Evolutionary conservation across 2,329 filamentous ascomycete species (phyloP), one percentile per base, ranked within the genome.

Genomic region (Botrytis fragariae): DNA sequence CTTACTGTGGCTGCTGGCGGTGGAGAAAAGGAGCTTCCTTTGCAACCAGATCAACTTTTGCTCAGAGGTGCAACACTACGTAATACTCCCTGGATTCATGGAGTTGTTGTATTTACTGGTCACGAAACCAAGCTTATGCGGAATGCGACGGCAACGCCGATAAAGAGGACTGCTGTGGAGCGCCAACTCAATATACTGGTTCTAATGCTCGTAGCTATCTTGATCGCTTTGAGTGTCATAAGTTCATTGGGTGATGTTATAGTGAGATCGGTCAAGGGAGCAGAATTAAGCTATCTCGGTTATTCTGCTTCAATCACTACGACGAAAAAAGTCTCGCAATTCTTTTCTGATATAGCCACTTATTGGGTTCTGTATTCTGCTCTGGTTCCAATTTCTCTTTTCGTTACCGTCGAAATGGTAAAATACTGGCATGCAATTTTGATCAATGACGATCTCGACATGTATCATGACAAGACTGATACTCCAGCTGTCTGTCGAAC

Each of bases 51-150:
- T 81, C 96, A 99, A 82, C 88, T 99, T 59, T 86, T 99, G 29
- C 88, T 99, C 48, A 91, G 96, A 85, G 96, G 96, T 76, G 96
- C 96, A 35, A 98, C 95, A 1, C 86, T 99, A 73, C 90, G 96
- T 78, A 99, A 99, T 80, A 99, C 96, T 1, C 95, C 95, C 44
- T 99, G 96, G 95, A 90, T 98, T 67, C 94, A 99, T 81, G 96
- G 95, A 57, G 89, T 97, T 29, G 96, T 99, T 72, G 95, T 99
- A 25, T 99, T 98, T 80, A 97, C 94, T 4, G 96, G 96, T 69
- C 96, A 99, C 83, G 96, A 99, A 84, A 98, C 96, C 10, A 99
- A 99, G 84, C 88, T 99, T 76, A 98, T 99, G 96, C 91, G 96
- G 78, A 99, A 99, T 81, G 97, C 96, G 29, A 99, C 95, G 4